Percentiles rank a stretch among this genome's conserved stretches.
Evolutionary conservation across 2,329 filamentous ascomycete genomes (phyloP).

Genomic region (Pyrenophora tritici-repentis): DNA sequence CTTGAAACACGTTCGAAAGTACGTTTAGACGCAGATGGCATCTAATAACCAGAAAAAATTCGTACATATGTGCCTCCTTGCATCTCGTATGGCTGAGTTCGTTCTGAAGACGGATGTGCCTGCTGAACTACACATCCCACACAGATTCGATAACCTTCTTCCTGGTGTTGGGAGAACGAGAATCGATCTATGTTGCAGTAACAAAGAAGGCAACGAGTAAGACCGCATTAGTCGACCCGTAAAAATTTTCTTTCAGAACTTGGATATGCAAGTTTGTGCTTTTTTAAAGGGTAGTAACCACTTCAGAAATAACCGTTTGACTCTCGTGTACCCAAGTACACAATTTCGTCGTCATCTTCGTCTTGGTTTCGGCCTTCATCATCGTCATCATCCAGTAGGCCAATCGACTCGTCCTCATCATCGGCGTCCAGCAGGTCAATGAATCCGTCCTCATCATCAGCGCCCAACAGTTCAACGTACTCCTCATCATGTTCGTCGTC

Average conservation of each 20-base stretch:
- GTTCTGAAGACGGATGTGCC: no score
- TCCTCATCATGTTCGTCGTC: no score
- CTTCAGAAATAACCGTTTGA: conserved; percentile 8
- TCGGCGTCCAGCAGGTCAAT: background rate
- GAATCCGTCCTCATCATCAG: background rate
- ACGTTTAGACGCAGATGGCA: no score
- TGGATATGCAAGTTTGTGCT: no score
- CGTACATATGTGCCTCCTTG: background rate
- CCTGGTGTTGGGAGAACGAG: no score
- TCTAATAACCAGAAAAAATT: background rate
- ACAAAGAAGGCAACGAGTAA: no score
- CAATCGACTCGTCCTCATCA: background rate
- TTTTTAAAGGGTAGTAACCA: background rate
- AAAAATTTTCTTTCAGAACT: no score
- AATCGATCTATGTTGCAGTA: no score
- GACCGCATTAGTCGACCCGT: no score
- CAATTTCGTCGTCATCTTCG: background rate
- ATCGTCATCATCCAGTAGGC: background rate
- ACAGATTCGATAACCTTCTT: no score
- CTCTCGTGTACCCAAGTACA: background rate
- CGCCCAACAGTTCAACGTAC: background rate
- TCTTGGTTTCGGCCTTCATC: background rate
- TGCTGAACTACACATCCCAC: no score
- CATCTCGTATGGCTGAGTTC: background rate
- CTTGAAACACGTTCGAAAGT: no score